These are phyloP conservation scores for Amauroascus niger DNA, from an alignment of 2,329 filamentous ascomycete genomes.

Conservation along the genomic window DNA sequence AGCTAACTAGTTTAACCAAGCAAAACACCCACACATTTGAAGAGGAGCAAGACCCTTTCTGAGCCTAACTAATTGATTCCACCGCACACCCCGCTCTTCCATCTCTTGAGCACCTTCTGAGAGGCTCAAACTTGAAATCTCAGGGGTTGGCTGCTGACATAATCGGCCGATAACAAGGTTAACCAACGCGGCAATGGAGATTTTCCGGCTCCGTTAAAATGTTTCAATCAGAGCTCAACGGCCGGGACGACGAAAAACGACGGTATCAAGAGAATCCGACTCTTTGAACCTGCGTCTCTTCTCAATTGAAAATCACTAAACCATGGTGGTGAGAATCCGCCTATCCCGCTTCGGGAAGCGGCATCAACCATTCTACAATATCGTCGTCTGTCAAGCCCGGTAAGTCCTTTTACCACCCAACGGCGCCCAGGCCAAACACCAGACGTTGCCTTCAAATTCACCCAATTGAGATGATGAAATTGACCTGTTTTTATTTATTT, in stretches of 20 bases:
- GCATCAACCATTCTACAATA: slow-evolving; percentile 58
- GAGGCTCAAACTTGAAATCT: background rate
- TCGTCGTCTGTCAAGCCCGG: background rate
- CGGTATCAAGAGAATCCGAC: background rate
- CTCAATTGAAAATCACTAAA: slow-evolving; percentile 21
- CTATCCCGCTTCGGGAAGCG: slow-evolving; percentile 85
- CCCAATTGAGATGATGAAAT: background rate
- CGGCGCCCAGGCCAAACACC: too few relatives aligned
- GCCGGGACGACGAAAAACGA: background rate
- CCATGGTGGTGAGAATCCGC: slow-evolving; percentile 88
- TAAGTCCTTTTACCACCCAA: too few relatives aligned
- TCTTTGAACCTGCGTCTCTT: background rate
- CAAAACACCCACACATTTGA: too few relatives aligned
- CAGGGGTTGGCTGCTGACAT: background rate
- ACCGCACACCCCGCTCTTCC: background rate
- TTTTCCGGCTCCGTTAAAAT: slow-evolving; percentile 10
- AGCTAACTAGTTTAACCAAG: background rate
- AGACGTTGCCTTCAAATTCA: too few relatives aligned
- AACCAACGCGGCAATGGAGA: background rate
- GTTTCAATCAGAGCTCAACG: slow-evolving; percentile 47
- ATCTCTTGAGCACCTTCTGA: background rate
- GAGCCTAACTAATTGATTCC: too few relatives aligned
- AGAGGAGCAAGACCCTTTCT: background rate
- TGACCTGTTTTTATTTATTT: background rate
- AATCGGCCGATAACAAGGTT: background rate